These are phyloP conservation scores for Boletus edulis DNA, from an alignment of 768 basidiomycete species.

Conservation along the genomic window DNA sequence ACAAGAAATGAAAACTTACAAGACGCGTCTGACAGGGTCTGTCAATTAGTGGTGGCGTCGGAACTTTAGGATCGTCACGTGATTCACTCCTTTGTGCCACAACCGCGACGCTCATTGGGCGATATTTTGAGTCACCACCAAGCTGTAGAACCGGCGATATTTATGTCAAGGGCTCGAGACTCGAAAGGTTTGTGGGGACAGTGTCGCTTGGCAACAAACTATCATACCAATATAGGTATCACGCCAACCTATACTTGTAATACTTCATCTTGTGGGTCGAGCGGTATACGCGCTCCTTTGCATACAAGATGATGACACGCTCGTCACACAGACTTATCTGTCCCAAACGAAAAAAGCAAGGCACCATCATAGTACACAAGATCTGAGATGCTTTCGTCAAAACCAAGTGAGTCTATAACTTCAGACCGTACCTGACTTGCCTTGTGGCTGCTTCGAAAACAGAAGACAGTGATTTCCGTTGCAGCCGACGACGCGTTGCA, in stretches of 20 bases:
- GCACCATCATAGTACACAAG: too few species aligned
- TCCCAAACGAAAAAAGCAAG: too few species aligned
- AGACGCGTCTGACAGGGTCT: constrained; percentile 24
- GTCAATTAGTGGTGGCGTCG: constrained; percentile 25
- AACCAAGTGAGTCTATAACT: background rate
- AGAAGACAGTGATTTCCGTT: background rate
- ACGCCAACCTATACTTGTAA: too few species aligned
- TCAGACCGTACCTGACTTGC: background rate
- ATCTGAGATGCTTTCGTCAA: too few species aligned
- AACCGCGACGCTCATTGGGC: constrained; percentile 20
- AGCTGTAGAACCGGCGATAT: too few species aligned
- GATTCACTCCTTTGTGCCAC: constrained; percentile 20
- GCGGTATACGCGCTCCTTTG: too few species aligned
- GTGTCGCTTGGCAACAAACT: too few species aligned
- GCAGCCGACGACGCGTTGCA: background rate
- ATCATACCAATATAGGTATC: too few species aligned
- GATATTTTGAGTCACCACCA: background rate
- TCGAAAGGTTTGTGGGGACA: too few species aligned
- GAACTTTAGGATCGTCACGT: constrained; percentile 22
- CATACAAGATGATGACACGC: background rate
- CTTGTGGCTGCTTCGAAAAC: background rate
- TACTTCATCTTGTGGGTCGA: too few species aligned
- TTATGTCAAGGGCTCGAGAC: too few species aligned
- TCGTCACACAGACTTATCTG: too few species aligned
- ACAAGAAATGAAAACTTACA: constrained; percentile 21